Base-by-base conservation (phyloP, 148 eudicot genomes). In the Chenopodium formosanum region DNA sequence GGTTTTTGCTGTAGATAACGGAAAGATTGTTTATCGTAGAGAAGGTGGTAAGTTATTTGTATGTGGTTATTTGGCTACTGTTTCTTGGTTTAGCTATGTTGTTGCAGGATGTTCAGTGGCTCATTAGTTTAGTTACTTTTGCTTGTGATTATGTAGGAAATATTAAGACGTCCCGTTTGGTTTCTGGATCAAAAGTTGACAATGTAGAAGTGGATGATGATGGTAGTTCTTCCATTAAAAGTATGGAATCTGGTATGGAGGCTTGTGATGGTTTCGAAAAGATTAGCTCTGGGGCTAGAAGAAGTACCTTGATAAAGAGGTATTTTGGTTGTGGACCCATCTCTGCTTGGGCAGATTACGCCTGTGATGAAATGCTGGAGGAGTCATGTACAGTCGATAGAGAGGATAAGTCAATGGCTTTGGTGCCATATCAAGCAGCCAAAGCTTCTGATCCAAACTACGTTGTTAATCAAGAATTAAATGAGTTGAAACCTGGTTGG, bases 1-100 rank as follows among this genome's bases (percentile, higher is more conserved):
- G 20, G 90, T 92, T 77, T 79, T 84, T 67, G 91, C 94, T 66
- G 91, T 90, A 48, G 89, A 90, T 79, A 91, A 84, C 82, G 97
- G 97, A 47, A 92, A 92, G 78, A 79, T 89, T 75, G 86, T 90
- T 48, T 91, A 88, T 73, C 79, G 76, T 56, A 88, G 87, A 77
- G 88, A 85, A 80, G 80, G 76, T 65, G 87, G 90, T 88, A 84
- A 80, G 76, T 83, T 16, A 20, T 77, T 67, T 77, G 52, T 16
- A 56, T 76, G 66, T 70, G 58, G 32, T 70, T 13, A 27, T 22
- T 77, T 84, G 46, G 74, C 25, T 63, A 14, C 9, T 48, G 19
- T 81, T 48, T 29, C 62, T 71, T 20, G 50, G 2, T 11, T 46
- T 47, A 1, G n/a, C 76, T 47, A 46, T 73, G 48, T 73, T 48